Conservation (phyloP, 2,329 filamentous ascomycete species). For the Parastagonospora avenae region DNA sequence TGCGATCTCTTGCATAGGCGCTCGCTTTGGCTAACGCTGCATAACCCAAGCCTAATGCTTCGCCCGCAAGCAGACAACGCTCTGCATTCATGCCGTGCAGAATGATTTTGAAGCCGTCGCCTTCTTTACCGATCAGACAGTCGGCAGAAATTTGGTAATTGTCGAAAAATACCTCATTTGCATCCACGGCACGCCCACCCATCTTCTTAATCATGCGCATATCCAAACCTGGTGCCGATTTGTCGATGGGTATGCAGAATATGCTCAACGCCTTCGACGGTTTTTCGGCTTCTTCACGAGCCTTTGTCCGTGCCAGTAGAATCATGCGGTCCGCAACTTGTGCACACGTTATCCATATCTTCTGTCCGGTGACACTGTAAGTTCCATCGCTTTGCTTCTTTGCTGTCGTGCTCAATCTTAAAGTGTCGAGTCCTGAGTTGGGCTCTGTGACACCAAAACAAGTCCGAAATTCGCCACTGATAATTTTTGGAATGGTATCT, state of each 20-base stretch:
- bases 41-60: slow-evolving; percentile 81
- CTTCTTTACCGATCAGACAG: slow-evolving; percentile 72
- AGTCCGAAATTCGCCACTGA: slow-evolving; percentile 71
- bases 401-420: slow-evolving; percentile 61
- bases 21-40: slow-evolving; percentile 57
- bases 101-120: slow-evolving; percentile 74
- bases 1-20: slow-evolving; percentile 55
- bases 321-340: slow-evolving; percentile 86
- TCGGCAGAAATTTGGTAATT: slow-evolving; percentile 70
- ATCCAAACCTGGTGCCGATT: slow-evolving; percentile 63
- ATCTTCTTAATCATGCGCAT: slow-evolving; percentile 81
- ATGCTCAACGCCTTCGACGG: slow-evolving; percentile 77
- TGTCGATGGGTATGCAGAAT: slow-evolving; percentile 80
- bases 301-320: slow-evolving; percentile 75
- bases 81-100: slow-evolving; percentile 58
- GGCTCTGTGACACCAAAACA: slow-evolving; percentile 90
- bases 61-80: slow-evolving; percentile 65
- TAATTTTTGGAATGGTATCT: slow-evolving; percentile 70
- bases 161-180: slow-evolving; percentile 89
- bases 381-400: slow-evolving; percentile 59
- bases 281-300: slow-evolving; percentile 68
- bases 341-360: slow-evolving; percentile 88
- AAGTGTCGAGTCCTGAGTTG: slow-evolving; percentile 77
- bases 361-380: slow-evolving; percentile 76
- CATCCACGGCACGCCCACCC: slow-evolving; percentile 81